Base-by-base conservation (phyloP, 2,329 filamentous ascomycete genomes). In the Claviceps purpurea region DNA sequence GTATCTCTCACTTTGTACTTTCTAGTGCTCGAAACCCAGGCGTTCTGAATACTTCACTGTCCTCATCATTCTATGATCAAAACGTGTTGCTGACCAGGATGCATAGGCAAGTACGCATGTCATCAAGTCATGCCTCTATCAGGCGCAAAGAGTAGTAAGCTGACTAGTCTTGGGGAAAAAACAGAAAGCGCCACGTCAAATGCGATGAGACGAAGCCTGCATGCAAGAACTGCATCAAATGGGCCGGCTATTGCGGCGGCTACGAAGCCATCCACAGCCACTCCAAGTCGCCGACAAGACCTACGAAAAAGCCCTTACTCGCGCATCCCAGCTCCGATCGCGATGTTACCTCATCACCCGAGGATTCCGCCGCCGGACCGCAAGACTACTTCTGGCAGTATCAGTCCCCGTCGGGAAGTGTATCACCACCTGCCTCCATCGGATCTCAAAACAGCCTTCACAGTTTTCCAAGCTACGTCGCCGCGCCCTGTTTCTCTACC, bases 121-220 rank as follows among this genome's bases (percentile, higher is more conserved):
- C 2, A 3, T 43, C 18, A 18, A 13, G 34, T 14, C n/a, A 39
- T 34, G 20, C 10, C 10, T 20, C 18, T 1, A 20, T 14, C 18
- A 50, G 1, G 14, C 30, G 5, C 16, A 20, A 40, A 45, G 34
- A 18, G 38, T 3, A 40, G 10, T 14, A 11, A 24, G 11, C 45
- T 55, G 50, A 51, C 54, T 52, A 52, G 50, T 47, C 8, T 38
- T 10, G n/a, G n/a, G n/a, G 16, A 0, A 45, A 18, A 40, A 26
- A 34, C 47, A 68, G 64, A 54, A 61, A 59, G 50, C 60, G 65
- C 14, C 65, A 67, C 47, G 62, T 68, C 37, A 68, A 68, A 50
- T 68, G 65, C 55, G 65, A 68, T 52, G 65, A 68, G 51, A 58
- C 60, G 6, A 67, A 66, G 53, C 65, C 65, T 5, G 60, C 58